These are phyloP conservation scores for Neurospora sublineolata DNA, from an alignment of 495 filamentous ascomycete species.

Conservation along the genomic window DNA sequence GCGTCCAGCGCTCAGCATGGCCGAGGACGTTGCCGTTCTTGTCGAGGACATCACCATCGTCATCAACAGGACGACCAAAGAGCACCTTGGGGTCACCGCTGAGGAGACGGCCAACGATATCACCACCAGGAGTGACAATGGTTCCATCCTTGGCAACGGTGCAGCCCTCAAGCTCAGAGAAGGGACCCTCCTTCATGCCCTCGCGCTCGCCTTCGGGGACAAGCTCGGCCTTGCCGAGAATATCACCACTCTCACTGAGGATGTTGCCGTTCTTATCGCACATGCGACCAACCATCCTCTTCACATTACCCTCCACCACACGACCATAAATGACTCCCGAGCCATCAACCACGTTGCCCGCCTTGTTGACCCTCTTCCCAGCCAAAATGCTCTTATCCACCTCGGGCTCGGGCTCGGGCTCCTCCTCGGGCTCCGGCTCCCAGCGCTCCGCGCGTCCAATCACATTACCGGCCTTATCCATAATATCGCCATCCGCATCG, in stretches of 20 bases:
- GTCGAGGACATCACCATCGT: slow-evolving; percentile 74
- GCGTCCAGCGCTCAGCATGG: slow-evolving; percentile 71
- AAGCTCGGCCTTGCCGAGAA: slow-evolving; percentile 70
- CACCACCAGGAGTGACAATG: slow-evolving; percentile 47
- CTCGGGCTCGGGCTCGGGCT: slow-evolving; percentile 36
- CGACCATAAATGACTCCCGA: slow-evolving; percentile 65
- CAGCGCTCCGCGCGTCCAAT: slow-evolving; percentile 72
- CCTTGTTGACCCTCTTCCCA: slow-evolving; percentile 78
- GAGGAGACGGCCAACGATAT: slow-evolving; percentile 61
- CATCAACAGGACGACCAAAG: slow-evolving; percentile 64
- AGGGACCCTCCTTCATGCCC: slow-evolving; percentile 61
- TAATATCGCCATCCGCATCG: slow-evolving; percentile 74
- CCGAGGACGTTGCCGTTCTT: slow-evolving; percentile 74
- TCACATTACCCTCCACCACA: slow-evolving; percentile 60
- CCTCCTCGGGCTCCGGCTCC: slow-evolving; percentile 52
- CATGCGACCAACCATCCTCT: slow-evolving; percentile 64
- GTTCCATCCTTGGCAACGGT: slow-evolving; percentile 69
- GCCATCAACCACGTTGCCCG: slow-evolving; percentile 68
- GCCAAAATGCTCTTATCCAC: slow-evolving; percentile 58
- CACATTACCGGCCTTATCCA: slow-evolving; percentile 68
- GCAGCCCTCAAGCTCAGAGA: slow-evolving; percentile 62
- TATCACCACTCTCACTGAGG: slow-evolving; percentile 67
- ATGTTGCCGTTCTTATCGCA: slow-evolving; percentile 73
- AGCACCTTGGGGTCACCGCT: slow-evolving; percentile 63
- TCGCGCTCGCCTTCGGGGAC: slow-evolving; percentile 59